These are phyloP conservation scores for Komagataella pastoris DNA, from an alignment of 805 yeast genomes.

Conservation along the genomic window DNA sequence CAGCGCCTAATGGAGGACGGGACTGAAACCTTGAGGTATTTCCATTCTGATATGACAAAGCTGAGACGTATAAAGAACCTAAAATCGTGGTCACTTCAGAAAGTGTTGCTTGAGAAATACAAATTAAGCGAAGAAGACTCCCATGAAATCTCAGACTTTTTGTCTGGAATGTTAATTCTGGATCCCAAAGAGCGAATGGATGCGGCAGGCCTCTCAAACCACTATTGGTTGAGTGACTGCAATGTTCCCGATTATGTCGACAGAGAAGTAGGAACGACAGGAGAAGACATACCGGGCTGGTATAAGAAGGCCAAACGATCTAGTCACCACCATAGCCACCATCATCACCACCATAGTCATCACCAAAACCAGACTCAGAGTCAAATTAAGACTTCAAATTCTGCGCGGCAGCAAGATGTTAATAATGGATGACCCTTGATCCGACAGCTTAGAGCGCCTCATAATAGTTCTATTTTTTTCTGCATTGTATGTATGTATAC, in stretches of 20 bases:
- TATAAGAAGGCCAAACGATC: conserved; percentile 37
- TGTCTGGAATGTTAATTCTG: conserved; percentile 69
- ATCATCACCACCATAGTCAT: background rate
- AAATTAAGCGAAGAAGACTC: conserved; percentile 60
- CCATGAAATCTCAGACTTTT: conserved; percentile 57
- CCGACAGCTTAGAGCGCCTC: background rate
- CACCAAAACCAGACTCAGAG: background rate
- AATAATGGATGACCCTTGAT: background rate
- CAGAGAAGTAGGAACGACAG: conserved; percentile 66
- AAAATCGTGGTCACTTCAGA: conserved; percentile 80
- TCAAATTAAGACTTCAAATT: background rate
- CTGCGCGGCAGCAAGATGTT: background rate
- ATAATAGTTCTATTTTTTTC: background rate
- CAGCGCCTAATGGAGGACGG: conserved; percentile 48
- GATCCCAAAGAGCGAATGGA: conserved; percentile 81
- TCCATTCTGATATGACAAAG: conserved; percentile 21
- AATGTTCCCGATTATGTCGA: conserved; percentile 68
- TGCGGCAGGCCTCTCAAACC: conserved; percentile 91
- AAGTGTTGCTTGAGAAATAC: conserved; percentile 79
- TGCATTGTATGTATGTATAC: background rate
- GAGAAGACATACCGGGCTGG: conserved; percentile 91
- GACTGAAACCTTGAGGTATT: conserved; percentile 37
- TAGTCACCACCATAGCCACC: background rate
- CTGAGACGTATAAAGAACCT: conserved; percentile 68
- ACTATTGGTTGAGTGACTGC: conserved; percentile 74